Percentiles rank a stretch among this genome's conserved stretches.
These are phyloP conservation scores for Fusarium denticulatum DNA, from an alignment of 2,329 filamentous ascomycete genomes.

Conservation along the genomic window DNA sequence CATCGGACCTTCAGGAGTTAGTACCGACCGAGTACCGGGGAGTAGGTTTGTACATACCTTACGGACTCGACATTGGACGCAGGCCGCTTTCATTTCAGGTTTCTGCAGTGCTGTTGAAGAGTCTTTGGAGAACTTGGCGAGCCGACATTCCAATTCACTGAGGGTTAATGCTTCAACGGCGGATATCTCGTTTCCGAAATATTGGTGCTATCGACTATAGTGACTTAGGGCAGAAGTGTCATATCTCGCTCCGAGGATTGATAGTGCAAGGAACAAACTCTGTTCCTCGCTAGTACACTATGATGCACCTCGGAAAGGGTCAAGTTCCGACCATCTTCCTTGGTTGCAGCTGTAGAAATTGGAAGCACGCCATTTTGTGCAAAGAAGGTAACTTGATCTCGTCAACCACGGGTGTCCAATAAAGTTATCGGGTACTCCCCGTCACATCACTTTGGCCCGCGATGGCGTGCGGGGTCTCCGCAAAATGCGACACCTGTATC, in stretches of 20 bases:
- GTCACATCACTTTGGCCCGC: constrained; percentile 31
- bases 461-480: constrained; percentile 44
- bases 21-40: constrained; percentile 38
- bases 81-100: constrained; percentile 41
- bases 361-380: constrained; percentile 35
- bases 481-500: constrained; percentile 1
- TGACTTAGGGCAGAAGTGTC: not conserved
- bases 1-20: constrained; percentile 45
- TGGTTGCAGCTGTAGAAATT: not conserved
- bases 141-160: not conserved
- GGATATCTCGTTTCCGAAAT: not conserved
- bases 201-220: not conserved
- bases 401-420: constrained; percentile 29
- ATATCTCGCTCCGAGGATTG: too few species aligned
- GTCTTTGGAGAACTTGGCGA: not conserved
- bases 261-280: not conserved
- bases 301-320: not conserved
- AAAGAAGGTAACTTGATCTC: constrained; percentile 1
- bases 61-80: constrained; percentile 44
- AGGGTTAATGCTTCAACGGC: not conserved
- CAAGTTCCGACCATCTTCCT: not conserved
- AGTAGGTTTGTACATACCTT: constrained; percentile 31
- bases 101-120: not conserved
- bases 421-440: constrained; percentile 22
- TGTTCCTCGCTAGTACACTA: not conserved